These are phyloP conservation scores for Telfairia occidentalis DNA, from an alignment of 331 rosid species.

Conservation along the genomic window DNA sequence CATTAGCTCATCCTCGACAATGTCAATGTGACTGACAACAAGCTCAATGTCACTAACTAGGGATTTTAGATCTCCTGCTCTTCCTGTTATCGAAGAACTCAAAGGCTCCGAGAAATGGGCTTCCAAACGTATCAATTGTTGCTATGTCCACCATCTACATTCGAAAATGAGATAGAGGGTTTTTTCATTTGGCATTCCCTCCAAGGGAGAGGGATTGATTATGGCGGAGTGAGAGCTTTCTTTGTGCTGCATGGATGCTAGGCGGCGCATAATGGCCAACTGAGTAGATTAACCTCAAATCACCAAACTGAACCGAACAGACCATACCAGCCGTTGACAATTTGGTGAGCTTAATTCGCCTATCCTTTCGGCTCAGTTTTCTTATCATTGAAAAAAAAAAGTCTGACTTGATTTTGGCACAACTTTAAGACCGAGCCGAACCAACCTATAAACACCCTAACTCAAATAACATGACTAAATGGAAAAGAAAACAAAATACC, in stretches of 20 bases:
- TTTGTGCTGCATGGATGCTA: neutral
- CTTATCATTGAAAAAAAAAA: neutral
- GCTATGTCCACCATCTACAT: constrained; percentile 14
- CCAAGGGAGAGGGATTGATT: neutral
- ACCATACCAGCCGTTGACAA: neutral
- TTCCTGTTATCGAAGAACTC: constrained; percentile 37
- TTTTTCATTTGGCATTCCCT: neutral
- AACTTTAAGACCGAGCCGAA: neutral
- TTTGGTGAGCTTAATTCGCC: neutral
- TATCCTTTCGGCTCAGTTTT: neutral
- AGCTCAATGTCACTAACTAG: constrained; percentile 54
- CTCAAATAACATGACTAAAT: neutral
- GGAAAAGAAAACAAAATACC: neutral
- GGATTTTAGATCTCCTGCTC: constrained; percentile 29
- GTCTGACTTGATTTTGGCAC: neutral
- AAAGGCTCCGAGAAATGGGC: constrained; percentile 28
- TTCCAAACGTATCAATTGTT: constrained; percentile 19
- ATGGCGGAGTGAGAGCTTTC: neutral
- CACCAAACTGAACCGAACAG: neutral
- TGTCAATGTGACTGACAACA: constrained; percentile 58
- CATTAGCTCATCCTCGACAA: constrained; percentile 22
- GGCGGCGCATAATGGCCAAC: neutral
- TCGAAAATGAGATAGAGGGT: neutral
- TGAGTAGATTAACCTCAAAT: neutral
- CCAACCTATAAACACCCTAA: neutral